Conservation (phyloP, 2,329 filamentous ascomycete species). For the Ophiostoma sp. region DNA sequence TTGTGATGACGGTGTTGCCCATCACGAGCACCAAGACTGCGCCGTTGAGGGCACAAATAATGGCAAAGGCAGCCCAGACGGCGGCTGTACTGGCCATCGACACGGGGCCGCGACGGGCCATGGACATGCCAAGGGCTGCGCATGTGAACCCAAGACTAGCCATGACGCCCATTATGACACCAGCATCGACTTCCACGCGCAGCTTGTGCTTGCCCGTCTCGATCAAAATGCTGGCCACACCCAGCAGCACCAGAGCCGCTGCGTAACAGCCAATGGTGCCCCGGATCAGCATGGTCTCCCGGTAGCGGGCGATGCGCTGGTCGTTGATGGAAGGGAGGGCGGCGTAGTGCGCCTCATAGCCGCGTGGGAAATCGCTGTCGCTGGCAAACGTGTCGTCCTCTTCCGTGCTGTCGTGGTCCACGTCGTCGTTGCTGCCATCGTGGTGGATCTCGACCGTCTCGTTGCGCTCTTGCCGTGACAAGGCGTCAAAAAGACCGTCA, state of each 20-base stretch:
- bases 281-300: constrained; percentile 58
- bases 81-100: constrained; percentile 46
- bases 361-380: constrained; percentile 49
- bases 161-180: constrained; percentile 68
- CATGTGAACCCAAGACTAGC: constrained; percentile 65
- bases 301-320: constrained; percentile 51
- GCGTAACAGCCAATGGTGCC: constrained; percentile 56
- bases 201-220: constrained; percentile 67
- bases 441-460: background rate
- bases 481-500: constrained; percentile 7
- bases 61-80: constrained; percentile 46
- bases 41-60: constrained; percentile 51
- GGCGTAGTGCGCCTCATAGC: constrained; percentile 57
- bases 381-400: constrained; percentile 40
- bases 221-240: constrained; percentile 65
- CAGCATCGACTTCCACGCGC: constrained; percentile 70
- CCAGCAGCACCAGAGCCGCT: constrained; percentile 62
- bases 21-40: constrained; percentile 54
- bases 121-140: constrained; percentile 58
- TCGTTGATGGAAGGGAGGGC: constrained; percentile 53
- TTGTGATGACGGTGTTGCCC: constrained; percentile 37
- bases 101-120: constrained; percentile 52
- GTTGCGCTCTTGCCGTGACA: background rate
- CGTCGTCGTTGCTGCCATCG: constrained; percentile 28
- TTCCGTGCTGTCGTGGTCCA: constrained; percentile 43